Conservation (phyloP, 75 land plant species). For the Gnetum montanum region DNA sequence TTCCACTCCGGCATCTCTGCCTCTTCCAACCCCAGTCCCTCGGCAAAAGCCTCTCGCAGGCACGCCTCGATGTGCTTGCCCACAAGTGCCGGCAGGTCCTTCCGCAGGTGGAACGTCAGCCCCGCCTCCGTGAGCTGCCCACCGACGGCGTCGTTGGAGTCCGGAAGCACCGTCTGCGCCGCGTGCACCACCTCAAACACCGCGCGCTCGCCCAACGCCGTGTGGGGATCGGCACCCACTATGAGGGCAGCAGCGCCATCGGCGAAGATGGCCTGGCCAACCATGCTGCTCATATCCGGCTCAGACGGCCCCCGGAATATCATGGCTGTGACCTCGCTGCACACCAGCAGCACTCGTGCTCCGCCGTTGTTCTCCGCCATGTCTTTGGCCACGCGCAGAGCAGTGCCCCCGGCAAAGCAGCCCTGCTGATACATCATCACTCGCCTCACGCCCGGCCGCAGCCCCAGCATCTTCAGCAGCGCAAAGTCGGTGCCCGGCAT, state of each 20-base stretch:
- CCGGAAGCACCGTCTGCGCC: constrained; percentile 10
- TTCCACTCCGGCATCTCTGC: constrained; percentile 5
- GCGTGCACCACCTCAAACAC: constrained; percentile 14
- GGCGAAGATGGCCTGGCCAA: constrained; percentile 5
- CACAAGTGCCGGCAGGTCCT: constrained; percentile 22
- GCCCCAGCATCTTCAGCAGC: constrained; percentile 13
- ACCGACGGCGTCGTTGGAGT: constrained; percentile 17
- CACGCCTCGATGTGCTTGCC: constrained; percentile 10
- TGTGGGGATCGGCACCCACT: constrained; percentile 13
- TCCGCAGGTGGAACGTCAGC: constrained; percentile 15
- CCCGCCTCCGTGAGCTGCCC: constrained; percentile 19
- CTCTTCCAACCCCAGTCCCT: too few relatives aligned
- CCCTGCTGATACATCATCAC: constrained; percentile 15
- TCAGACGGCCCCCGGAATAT: constrained; percentile 11
- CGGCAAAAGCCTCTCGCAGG: constrained; percentile 4
- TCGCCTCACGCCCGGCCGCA: constrained; percentile 11
- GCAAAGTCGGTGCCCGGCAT: constrained; percentile 15
- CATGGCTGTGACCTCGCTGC: constrained; percentile 11
- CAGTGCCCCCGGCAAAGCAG: constrained; percentile 7
- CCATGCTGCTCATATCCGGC: not conserved
- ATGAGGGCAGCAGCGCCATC: constrained; percentile 18
- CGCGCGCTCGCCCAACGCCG: constrained; percentile 1
- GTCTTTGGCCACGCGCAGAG: constrained; percentile 20
- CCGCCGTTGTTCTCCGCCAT: constrained; percentile 20
- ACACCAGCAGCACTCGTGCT: constrained; percentile 11